Base-by-base conservation (phyloP, 2,329 filamentous ascomycete genomes). In the Basipetospora sp. region DNA sequence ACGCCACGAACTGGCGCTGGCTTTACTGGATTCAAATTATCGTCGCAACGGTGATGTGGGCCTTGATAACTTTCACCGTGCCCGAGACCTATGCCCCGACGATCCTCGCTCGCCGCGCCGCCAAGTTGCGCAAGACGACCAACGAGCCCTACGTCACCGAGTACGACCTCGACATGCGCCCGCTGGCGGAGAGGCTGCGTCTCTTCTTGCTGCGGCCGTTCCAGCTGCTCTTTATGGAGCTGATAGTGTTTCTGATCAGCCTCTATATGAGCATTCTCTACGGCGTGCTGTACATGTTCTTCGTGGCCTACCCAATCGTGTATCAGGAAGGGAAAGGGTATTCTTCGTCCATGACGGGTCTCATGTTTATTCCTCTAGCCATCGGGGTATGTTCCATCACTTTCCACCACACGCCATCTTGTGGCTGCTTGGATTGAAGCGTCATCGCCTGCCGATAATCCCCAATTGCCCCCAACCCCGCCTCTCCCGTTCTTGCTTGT, bases 191-290 rank as follows among this genome's bases (percentile, higher is more conserved):
- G 38, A 65, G 69, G 28, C 68, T 79, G 51, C 63, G 63, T 39
- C 63, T 66, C 3, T 66, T 71, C 4, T 59, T 80, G n/a, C 56
- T 64, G 29, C 65, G 77, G 2, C 77, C 77, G 2, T 78, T 72
- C 73, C 55, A 75, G 27, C 58, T 83, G 4, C 62, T 82, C 2
- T 74, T 81, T 59, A 57, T 56, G 37, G 77, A 82, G 47, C 77
- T 77, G 4, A 80, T 81, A 44, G 73, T 80, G 17, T 52, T 79
- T 9, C 58, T 80, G 8, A 62, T 74, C 4, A 70, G 66, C 5
- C 58, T 80, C 18, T 81, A 80, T 58, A 69, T 76, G 63, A 69
- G 73, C 44, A 74, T 69, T 42, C 55, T 69, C 44, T 70, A 69
- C 45, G 64, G 64, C 16, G 70, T 66, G 1, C 51, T 73, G 4